These are phyloP conservation scores for Acanthamoeba rhysodes DNA, from an alignment of 208 protist species.

Conservation along the genomic window DNA sequence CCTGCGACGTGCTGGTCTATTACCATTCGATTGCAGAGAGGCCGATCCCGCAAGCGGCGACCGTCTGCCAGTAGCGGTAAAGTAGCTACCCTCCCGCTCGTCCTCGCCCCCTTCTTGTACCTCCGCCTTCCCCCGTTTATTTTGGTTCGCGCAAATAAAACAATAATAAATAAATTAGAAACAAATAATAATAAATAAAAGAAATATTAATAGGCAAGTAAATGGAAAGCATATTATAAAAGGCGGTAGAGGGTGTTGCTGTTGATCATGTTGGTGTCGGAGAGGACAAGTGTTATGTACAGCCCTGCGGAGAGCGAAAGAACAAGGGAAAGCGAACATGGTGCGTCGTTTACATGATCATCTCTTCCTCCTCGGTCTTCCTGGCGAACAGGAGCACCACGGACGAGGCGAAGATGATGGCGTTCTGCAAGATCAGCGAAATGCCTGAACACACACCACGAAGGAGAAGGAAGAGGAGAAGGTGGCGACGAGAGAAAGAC, in stretches of 20 bases:
- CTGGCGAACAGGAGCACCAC: conserved; percentile 39
- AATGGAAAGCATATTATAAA: too few species aligned
- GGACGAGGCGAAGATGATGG: conserved; percentile 1
- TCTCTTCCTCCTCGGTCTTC: conserved; percentile 39
- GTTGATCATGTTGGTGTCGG: too few species aligned
- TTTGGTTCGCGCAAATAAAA: conserved; percentile 10
- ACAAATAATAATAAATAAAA: too few species aligned
- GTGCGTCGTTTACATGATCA: neutral
- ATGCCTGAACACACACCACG: conserved; percentile 1
- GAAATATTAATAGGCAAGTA: too few species aligned
- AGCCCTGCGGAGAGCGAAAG: too few species aligned
- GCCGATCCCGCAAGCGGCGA: conserved; percentile 34
- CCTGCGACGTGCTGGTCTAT: neutral
- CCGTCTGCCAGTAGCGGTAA: conserved; percentile 51
- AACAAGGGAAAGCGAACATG: too few species aligned
- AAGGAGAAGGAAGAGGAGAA: neutral
- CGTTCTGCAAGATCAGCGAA: conserved; percentile 33
- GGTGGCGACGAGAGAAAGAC: neutral
- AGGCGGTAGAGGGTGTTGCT: too few species aligned
- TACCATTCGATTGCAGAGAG: conserved; percentile 25
- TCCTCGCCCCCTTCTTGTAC: neutral
- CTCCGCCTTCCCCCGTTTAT: neutral
- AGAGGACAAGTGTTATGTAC: too few species aligned
- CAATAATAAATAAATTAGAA: too few species aligned
- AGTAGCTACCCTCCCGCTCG: neutral